Evolutionary conservation across 2,329 filamentous ascomycete genomes (phyloP), one percentile per base, ranked within the genome.

Genomic region (Pseudodiploospora longispora): DNA sequence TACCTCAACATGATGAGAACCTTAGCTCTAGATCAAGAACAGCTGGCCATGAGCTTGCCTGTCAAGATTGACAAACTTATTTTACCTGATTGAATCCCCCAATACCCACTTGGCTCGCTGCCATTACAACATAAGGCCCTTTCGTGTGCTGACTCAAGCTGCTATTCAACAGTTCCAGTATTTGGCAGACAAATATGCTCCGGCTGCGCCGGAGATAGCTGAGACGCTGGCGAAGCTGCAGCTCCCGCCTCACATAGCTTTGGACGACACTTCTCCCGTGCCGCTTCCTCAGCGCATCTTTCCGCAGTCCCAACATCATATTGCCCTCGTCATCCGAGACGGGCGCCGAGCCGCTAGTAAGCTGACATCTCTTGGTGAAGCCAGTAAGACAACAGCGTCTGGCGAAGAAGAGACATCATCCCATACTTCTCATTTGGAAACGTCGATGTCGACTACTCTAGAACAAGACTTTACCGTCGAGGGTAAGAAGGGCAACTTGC

Each of bases 391-490:
- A 35, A 73, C 65, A 46, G 65, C 56, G 41, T 75, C 74, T 41
- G 76, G 68, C 59, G 69, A 69, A 58, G 68, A 69, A 48, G 19
- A 19, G 19, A 69, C 68, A 7, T 56, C 64, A 33, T 72, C 73
- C 12, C 67, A 66, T 38, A 67, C 67, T 31, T 66, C 64, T 32
- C 65, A 66, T 42, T 64, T 66, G 44, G 63, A 63, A 58, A 80
- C 80, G 12, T 76, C 80, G 49, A 71, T 78, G 60, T 81, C 80
- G 42, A 81, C 77, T 40, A 73, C 79, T 33, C 68, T 95, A 59
- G 90, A 95, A 67, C 85, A 85, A 66, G 90, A 96, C 65, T 96
- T 95, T 57, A 96, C 90, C 12, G 85, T 90, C 31, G 74, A 83
- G 59, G 90, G 90, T 48, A 87, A 81, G 57, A 87, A 85, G 55